These are phyloP conservation scores for Leccinum barrowsii DNA, from an alignment of 768 basidiomycete species.

Conservation along the genomic window DNA sequence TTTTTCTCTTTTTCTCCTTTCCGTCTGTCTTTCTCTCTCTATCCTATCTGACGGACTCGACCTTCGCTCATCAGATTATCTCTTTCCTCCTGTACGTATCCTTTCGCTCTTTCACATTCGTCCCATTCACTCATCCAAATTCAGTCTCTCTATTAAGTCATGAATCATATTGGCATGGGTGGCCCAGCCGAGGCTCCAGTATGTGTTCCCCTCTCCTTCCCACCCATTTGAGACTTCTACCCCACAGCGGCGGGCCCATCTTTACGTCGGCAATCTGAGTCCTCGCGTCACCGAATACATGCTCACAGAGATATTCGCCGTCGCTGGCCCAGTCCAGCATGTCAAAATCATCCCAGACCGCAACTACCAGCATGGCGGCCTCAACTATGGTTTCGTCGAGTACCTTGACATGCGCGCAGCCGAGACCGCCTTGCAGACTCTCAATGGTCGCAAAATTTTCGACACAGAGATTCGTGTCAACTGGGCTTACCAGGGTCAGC, in stretches of 20 bases:
- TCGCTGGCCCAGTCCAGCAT: slow-evolving; percentile 94
- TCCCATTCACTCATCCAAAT: slow-evolving; percentile 15
- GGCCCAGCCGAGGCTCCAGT: slow-evolving; percentile 75
- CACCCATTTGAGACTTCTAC: slow-evolving; percentile 2
- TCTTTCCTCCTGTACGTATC: slow-evolving; percentile 33
- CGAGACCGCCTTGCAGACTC: slow-evolving; percentile 96
- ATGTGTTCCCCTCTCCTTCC: slow-evolving; percentile 28
- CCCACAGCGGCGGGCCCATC: slow-evolving; percentile 83
- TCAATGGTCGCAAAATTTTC: slow-evolving; percentile 99
- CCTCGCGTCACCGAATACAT: slow-evolving; percentile 99
- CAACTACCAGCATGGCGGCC: slow-evolving; percentile 98
- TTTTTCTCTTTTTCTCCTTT: slow-evolving; percentile 33
- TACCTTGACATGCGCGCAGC: slow-evolving; percentile 98
- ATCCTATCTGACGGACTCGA: slow-evolving; percentile 32
- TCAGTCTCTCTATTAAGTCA: slow-evolving; percentile 48
- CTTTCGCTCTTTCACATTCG: slow-evolving; percentile 6
- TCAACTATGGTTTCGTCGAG: slow-evolving; percentile 99
- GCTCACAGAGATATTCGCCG: slow-evolving; percentile 96
- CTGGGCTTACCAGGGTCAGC: slow-evolving; percentile 98
- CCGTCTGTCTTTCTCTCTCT: slow-evolving; percentile 35
- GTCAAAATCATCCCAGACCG: slow-evolving; percentile 99
- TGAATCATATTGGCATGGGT: slow-evolving; percentile 73
- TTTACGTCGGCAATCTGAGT: slow-evolving; percentile 97
- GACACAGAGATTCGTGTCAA: slow-evolving; percentile 99
- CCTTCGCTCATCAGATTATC: slow-evolving; percentile 39